Conservation (phyloP, 75 land plant species). For the Isoetes taiwanensis region DNA sequence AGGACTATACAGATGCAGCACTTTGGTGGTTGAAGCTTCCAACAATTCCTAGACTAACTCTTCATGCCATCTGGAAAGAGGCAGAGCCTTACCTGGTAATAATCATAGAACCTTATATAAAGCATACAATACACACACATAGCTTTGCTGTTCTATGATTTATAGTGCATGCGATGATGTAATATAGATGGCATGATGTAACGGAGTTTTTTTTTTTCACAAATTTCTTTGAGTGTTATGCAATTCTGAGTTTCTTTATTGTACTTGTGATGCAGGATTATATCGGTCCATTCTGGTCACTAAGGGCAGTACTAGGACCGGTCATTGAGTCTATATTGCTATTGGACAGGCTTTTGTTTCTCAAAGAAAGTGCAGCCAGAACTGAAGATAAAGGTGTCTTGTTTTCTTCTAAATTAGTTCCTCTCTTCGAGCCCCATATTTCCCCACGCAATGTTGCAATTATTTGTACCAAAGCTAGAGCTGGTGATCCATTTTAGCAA, state of each 20-base stretch:
- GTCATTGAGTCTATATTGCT: conserved; percentile 62
- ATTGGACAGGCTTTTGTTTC: conserved; percentile 75
- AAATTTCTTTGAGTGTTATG: neutral
- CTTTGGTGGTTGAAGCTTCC: conserved; percentile 13
- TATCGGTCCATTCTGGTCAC: conserved; percentile 77
- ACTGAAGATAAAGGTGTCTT: neutral
- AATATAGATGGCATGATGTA: too few relatives aligned
- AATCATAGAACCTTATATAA: too few relatives aligned
- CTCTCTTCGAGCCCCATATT: conserved; percentile 58
- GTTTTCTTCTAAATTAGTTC: conserved; percentile 19
- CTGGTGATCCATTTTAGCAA: too few relatives aligned
- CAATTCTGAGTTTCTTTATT: too few relatives aligned
- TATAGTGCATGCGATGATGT: too few relatives aligned
- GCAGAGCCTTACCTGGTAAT: conserved; percentile 17
- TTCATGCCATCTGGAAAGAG: conserved; percentile 16
- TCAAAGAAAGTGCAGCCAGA: conserved; percentile 44
- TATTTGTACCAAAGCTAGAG: too few relatives aligned
- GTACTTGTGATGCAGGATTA: conserved; percentile 39
- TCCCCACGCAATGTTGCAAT: conserved; percentile 91
- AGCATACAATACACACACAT: too few relatives aligned
- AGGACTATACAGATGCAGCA: conserved; percentile 15
- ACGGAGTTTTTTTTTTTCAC: neutral
- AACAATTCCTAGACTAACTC: neutral
- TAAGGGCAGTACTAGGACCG: conserved; percentile 73
- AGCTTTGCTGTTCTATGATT: too few relatives aligned